Base-by-base conservation (phyloP, 75 land plant genomes). In the Pinus tabuliformis region DNA sequence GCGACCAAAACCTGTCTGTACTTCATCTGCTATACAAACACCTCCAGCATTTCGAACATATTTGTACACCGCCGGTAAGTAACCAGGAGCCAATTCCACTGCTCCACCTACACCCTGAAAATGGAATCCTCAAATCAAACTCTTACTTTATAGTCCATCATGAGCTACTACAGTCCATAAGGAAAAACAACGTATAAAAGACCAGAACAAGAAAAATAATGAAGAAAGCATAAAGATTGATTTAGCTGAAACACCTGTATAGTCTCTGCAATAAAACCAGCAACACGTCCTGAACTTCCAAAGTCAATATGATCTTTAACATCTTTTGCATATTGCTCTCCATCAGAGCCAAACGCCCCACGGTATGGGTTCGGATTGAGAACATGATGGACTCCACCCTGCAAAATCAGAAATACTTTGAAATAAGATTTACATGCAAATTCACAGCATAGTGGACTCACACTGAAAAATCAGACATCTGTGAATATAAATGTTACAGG, bases 321-420 rank as follows among this genome's bases (percentile, higher is more conserved):
- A 62, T 94, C 98, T 74, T 85, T 88, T 4, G 95, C 98, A 89
- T 97, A 97, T 42, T 58, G 72, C 45, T 60, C 73, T 22, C 88
- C 89, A 84, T 97, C 92, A 21, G 92, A 79, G 21, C 99, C 99
- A 84, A 90, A 92, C 18, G 80, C 76, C 59, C 99, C 99, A 74
- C 87, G 91, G 72, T 95, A 97, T 80, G 99, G 95, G 73, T 96
- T 90, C 15, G 98, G 99, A 75, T 94, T 97, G 56, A 95, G 39
- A 37, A 91, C 99, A 85, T 97, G 99, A 78, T 95, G 93, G 71
- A 97, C 92, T 81, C 96, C 99, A 56, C 93, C 99, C 95, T 94
- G 83, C 30, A 59, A 73, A 81, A 68, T 56, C 49, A 6, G 54
- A 76, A 39, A 64, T 68, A 8, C 11, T 36, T 36, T 42, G 11